Evolutionary conservation across 345 rosid genomes (phyloP).

Genomic region (Iberis pinnata): DNA sequence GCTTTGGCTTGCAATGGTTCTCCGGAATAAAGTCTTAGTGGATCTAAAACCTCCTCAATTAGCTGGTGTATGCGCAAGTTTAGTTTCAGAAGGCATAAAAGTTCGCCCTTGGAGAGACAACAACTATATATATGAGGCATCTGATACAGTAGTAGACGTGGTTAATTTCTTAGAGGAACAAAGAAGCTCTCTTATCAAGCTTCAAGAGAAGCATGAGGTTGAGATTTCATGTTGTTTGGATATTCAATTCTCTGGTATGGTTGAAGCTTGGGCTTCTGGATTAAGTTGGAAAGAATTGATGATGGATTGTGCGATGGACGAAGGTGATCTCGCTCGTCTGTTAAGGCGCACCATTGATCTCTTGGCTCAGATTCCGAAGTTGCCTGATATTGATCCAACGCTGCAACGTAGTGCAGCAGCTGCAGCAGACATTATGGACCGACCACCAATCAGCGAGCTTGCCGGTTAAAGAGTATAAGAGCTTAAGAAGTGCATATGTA

Average conservation of each 20-base stretch:
- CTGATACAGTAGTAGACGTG: conserved; percentile 44
- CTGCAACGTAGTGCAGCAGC: conserved; percentile 57
- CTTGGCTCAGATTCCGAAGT: conserved; percentile 84
- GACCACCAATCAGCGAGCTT: conserved; percentile 90
- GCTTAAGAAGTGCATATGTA: conserved; percentile 14
- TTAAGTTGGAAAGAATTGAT: conserved; percentile 87
- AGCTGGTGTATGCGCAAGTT: conserved; percentile 69
- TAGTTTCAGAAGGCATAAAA: conserved; percentile 88
- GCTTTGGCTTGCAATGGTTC: conserved; percentile 90
- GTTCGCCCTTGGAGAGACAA: conserved; percentile 68
- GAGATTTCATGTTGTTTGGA: conserved; percentile 65
- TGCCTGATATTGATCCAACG: conserved; percentile 64
- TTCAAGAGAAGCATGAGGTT: conserved; percentile 84
- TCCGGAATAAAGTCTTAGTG: conserved; percentile 56
- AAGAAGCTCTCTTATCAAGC: conserved; percentile 46
- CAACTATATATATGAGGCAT: conserved; percentile 63
- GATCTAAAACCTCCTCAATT: conserved; percentile 75
- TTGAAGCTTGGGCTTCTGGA: conserved; percentile 98
- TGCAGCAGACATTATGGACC: conserved; percentile 77
- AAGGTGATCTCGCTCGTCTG: conserved; percentile 90
- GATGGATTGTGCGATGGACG: conserved; percentile 97
- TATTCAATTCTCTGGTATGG: conserved; percentile 90
- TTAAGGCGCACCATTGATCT: conserved; percentile 73
- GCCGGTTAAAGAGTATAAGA: conserved; percentile 42
- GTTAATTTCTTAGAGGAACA: conserved; percentile 59